Evolutionary conservation across 208 protist genomes (phyloP).

Genomic region (Trypanosoma congolense): DNA sequence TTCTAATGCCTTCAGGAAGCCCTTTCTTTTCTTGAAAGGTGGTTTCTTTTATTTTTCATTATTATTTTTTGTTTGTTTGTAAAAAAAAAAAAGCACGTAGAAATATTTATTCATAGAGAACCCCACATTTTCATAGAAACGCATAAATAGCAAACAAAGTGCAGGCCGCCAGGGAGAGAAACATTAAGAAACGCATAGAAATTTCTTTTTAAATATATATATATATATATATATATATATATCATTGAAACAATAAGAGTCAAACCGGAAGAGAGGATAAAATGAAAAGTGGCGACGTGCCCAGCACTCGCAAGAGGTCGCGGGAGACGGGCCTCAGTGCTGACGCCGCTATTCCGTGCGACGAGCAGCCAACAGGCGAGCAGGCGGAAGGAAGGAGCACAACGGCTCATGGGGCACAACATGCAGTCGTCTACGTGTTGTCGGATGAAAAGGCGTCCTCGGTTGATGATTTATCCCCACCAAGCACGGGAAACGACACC

Average conservation of each 20-base stretch:
- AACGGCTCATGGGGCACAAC: background rate
- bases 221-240: no score
- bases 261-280: background rate
- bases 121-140: no score
- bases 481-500: background rate
- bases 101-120: no score
- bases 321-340: conserved; percentile 4
- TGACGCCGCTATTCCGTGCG: background rate
- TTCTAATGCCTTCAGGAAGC: no score
- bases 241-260: conserved; percentile 2
- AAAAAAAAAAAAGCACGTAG: no score
- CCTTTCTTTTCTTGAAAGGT: no score
- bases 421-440: background rate
- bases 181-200: no score
- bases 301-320: conserved; percentile 16
- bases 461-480: background rate
- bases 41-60: no score
- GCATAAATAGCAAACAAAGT: no score
- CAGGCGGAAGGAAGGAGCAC: background rate
- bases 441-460: background rate
- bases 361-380: background rate
- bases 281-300: background rate
- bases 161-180: no score
- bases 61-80: no score
- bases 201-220: no score